Evolutionary conservation across 495 filamentous ascomycete species (phyloP).

Genomic region (Aeminium ludgeri): DNA sequence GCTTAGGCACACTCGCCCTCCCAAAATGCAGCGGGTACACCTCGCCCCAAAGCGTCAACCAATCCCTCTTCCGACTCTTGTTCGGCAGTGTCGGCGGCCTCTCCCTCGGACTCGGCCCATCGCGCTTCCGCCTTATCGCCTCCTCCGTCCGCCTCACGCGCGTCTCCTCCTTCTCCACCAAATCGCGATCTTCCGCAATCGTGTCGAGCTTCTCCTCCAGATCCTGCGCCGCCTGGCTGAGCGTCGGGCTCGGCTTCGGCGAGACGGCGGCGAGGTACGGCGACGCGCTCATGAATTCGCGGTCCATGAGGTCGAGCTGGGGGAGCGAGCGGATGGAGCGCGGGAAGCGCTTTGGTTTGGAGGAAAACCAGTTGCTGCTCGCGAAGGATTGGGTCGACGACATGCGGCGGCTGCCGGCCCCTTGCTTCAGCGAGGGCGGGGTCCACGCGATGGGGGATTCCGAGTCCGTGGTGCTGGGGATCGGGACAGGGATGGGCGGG

Average conservation of each 20-base stretch:
- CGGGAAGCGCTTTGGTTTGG: not conserved
- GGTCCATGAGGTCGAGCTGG: conserved; percentile 8
- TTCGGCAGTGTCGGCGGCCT: conserved; percentile 10
- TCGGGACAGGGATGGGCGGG: conserved; percentile 5
- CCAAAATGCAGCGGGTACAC: not conserved
- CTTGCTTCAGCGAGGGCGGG: too few species aligned
- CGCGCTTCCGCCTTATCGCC: not conserved
- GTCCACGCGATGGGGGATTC: not conserved
- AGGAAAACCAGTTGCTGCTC: not conserved
- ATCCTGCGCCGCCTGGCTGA: conserved; percentile 25
- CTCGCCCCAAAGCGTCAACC: conserved; percentile 1
- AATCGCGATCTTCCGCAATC: conserved; percentile 12
- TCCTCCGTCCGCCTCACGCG: not conserved
- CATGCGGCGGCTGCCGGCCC: not conserved
- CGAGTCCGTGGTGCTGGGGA: not conserved
- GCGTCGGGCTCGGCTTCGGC: conserved; percentile 19
- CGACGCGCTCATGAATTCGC: conserved; percentile 4
- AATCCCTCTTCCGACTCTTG: conserved; percentile 14
- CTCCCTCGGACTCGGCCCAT: conserved; percentile 5
- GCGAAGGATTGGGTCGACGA: not conserved
- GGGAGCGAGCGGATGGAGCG: conserved; percentile 1
- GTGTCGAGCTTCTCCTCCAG: conserved; percentile 18
- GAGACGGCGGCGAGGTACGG: not conserved
- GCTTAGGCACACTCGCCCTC: not conserved
- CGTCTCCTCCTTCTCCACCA: not conserved